Base-by-base conservation (phyloP, 495 filamentous ascomycete species). In the Xylaria venustula region DNA sequence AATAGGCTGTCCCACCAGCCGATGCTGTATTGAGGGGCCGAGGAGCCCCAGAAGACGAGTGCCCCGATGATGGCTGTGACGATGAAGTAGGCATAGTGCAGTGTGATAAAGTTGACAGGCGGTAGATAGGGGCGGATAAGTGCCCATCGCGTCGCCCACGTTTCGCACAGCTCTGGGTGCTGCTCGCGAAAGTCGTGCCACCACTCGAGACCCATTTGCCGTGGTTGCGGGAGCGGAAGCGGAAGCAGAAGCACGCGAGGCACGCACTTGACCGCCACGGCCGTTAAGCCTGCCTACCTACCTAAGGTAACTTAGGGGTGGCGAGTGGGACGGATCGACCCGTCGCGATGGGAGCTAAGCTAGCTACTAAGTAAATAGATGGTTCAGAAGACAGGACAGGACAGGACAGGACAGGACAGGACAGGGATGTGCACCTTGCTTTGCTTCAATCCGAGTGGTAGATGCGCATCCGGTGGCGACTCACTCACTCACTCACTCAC, bases 1-100 rank as follows among this genome's bases (percentile, higher is more conserved):
- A 91, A 93, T 19, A 92, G 74, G 7, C 85, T 78, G 62, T 92
- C 88, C 11, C 81, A 81, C 72, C 87, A 92, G 42, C 76, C 75
- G 52, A 92, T 77, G 60, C 79, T 86, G 36, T 77, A 77, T 65
- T 56, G 73, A 63, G 28, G 85, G 83, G 30, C 58, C 14, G 86
- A 85, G 11, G 80, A 77, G 37, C 82, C 77, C 80, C 85, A 91
- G 71, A 92, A 89, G 46, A 91, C 81, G 54, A 87, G 51, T 45
- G 85, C 85, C 30, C 76, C 77, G 28, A 88, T 44, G 14, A 91
- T 65, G 34, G 77, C 82, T n/a, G 79, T 81, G 5, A 68, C 64
- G 62, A 90, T 79, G 71, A 91, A 91, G 71, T 91, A 92, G 48
- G 78, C 67, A 78, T 90, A 69, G 61, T 69, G 66, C n/a, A 89